These are phyloP conservation scores for Leersia perrieri DNA, from an alignment of 176 grass and related monocot species.

Conservation along the genomic window DNA sequence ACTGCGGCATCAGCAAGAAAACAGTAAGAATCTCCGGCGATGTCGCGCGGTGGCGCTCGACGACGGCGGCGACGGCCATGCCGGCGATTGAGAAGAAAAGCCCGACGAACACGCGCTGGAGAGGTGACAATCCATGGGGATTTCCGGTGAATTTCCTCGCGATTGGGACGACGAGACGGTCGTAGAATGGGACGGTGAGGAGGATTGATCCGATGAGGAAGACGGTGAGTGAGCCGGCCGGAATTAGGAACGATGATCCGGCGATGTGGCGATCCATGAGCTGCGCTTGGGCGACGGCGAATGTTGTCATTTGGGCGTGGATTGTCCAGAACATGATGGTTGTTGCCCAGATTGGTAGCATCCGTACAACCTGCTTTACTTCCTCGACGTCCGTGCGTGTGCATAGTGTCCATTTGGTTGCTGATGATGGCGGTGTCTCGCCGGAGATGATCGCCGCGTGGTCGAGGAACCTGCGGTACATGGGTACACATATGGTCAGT, in stretches of 20 bases:
- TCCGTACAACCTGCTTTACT: slow-evolving; percentile 74
- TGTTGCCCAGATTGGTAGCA: slow-evolving; percentile 75
- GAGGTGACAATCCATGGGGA: slow-evolving; percentile 73
- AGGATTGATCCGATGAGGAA: slow-evolving; percentile 97
- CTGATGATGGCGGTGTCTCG: not conserved
- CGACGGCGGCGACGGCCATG: slow-evolving; percentile 63
- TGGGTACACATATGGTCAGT: no score
- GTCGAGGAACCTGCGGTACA: slow-evolving; percentile 62
- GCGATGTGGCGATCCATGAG: slow-evolving; percentile 74
- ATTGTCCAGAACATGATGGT: slow-evolving; percentile 93
- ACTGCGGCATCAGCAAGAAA: slow-evolving; percentile 90
- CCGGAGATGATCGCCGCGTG: slow-evolving; percentile 48
- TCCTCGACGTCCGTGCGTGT: slow-evolving; percentile 77
- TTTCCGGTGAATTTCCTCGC: slow-evolving; percentile 56
- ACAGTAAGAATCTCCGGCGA: slow-evolving; percentile 46
- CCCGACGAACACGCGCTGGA: slow-evolving; percentile 75
- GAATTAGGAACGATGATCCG: slow-evolving; percentile 59
- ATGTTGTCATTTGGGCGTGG: slow-evolving; percentile 95
- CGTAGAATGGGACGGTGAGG: slow-evolving; percentile 82
- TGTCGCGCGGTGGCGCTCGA: slow-evolving; percentile 56
- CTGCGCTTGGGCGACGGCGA: slow-evolving; percentile 77
- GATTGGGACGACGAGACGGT: slow-evolving; percentile 52
- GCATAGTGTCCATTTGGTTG: slow-evolving; percentile 45
- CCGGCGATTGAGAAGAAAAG: slow-evolving; percentile 67
- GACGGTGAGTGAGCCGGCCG: slow-evolving; percentile 82